Evolutionary conservation across 2,329 filamentous ascomycete genomes (phyloP).

Genomic region (Stemphylium vesicarium): DNA sequence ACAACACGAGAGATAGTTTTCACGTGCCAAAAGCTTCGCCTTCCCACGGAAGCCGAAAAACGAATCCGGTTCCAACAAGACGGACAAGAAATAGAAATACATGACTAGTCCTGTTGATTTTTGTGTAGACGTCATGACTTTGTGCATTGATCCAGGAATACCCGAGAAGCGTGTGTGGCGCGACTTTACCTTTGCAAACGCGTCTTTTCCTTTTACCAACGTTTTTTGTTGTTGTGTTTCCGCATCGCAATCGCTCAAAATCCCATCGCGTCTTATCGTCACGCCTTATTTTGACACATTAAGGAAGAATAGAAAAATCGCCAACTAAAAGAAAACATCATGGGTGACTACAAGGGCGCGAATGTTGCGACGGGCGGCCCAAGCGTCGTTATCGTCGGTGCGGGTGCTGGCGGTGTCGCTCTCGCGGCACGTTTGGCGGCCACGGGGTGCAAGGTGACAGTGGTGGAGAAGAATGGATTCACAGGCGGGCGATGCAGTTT

Average conservation of each 20-base stretch:
- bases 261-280: background rate
- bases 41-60: background rate
- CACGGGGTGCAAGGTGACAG: constrained; percentile 73
- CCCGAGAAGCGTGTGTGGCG: constrained; percentile 19
- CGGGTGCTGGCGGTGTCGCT: constrained; percentile 74
- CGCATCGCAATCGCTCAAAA: background rate
- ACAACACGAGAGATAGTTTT: background rate
- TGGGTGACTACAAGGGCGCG: constrained; percentile 15
- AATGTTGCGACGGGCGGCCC: constrained; percentile 15
- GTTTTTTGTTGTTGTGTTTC: background rate
- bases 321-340: background rate
- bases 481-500: constrained; percentile 75
- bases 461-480: constrained; percentile 78
- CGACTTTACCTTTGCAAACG: constrained; percentile 9
- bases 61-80: background rate
- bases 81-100: background rate
- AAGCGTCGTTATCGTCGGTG: constrained; percentile 58
- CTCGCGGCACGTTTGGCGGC: constrained; percentile 74
- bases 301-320: background rate
- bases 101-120: constrained; percentile 11
- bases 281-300: too few species aligned
- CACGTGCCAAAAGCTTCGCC: background rate
- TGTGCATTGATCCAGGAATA: constrained; percentile 10
- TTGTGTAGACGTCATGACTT: constrained; percentile 26
- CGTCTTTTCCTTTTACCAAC: constrained; percentile 1